Evolutionary conservation across 1,139 yeast genomes (phyloP), one percentile per base, ranked within the genome.

Genomic region (Pichia sp.): DNA sequence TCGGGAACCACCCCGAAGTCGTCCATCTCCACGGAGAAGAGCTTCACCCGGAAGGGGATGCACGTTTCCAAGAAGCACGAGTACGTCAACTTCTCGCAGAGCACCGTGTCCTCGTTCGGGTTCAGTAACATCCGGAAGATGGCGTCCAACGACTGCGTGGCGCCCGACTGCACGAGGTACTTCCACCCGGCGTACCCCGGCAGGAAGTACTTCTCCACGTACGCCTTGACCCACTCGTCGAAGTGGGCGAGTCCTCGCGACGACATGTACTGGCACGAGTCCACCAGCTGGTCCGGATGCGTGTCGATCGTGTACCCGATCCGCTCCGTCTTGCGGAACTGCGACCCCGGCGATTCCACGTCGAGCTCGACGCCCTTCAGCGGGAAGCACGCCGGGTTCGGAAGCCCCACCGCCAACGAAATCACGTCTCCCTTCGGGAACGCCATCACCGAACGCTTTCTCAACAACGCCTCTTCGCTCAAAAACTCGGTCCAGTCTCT

Each of bases 141-240:
- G 60, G 85, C 81, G 63, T 79, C 81, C 59, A 84, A 70, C 1
- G 87, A 84, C 63, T 85, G 90, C 41, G 86, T 84, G 4, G 87
- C 84, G n/a, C 90, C 90, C 23, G 77, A 75, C 47, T 84, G 75
- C 29, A 82, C 62, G n/a, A 79, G 70, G 3, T 76, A 69, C 52
- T 73, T 74, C 89, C 89, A 85, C n/a, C 78, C 77, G 2, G 69
- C 68, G 62, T 78, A 81, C 1, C 67, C 36, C 3, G 70, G 70
- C 40, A 57, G 51, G 45, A 67, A 70, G 42, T 57, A 59, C 19
- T 53, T 49, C 7, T 53, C 57, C 8, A 64, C 55, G 48, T 67
- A 63, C 6, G 55, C 31, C 19, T 49, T 52, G 36, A 60, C 51
- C 66, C 66, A 67, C 8, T 58, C 30, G 30, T 59, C 61, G 26